Base-by-base conservation (phyloP, 1,139 yeast species). In the Taphrina deformans region DNA sequence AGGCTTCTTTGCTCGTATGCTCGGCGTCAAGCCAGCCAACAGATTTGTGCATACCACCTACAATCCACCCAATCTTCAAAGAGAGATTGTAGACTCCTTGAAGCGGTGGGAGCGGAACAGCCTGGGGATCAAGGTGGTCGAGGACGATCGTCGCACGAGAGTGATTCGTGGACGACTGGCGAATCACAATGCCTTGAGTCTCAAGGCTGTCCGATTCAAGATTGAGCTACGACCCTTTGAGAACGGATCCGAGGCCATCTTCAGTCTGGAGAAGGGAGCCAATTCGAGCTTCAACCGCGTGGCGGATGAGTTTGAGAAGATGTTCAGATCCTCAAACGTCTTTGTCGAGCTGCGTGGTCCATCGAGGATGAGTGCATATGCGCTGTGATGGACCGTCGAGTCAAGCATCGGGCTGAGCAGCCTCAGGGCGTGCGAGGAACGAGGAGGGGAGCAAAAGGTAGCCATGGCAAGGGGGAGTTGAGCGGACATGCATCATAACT, bases 11-110 rank as follows among this genome's bases (percentile, higher is more conserved):
- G 59, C 66, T 9, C 58, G 65, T n/a, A 41, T 67, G 24, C 63
- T 67, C 33, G 67, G 65, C 29, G 67, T 66, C 29, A 63, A 60
- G 50, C 68, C 68, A 10, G 63, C 63, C 24, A 52, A 52, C 50
- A 46, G 62, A 18, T 29, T 62, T 10, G 31, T 67, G 23, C 59
- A 55, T 23, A 62, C 68, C 31, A 67, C 59, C 23, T 44, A 55
- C 52, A 55, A 52, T 35, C 45, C 65, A 9, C 41, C 58, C 7
- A 45, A 38, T 26, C 53, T 66, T 5, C 63, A 65, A 23, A 62
- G 62, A 9, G 67, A 64, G 24, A 46, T 66, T 18, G 56, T 48
- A 3, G 67, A 56, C 7, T 41, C 50, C 18, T 21, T 65, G 16
- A 38, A 61, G 16, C 62, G 66, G 1, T 65, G 67, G 67, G 61